Conservation (phyloP, 2,329 filamentous ascomycete genomes). For the Cyclaneusma minus region DNA sequence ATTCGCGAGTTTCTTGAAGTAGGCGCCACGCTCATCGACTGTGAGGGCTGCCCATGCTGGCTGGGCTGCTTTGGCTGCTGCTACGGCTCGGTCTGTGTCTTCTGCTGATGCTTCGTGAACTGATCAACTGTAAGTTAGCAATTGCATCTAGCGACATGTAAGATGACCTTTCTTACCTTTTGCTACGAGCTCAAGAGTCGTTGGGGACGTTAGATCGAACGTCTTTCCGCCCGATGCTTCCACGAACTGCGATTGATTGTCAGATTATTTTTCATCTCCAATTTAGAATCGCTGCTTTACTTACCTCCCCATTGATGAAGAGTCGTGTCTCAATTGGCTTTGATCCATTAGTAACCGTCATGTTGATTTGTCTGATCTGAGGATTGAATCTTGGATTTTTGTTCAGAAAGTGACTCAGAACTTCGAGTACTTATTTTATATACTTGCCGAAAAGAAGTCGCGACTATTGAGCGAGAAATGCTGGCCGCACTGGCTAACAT, state of each 20-base stretch:
- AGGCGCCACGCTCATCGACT: conserved; percentile 16
- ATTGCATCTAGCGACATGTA: not conserved
- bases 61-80: conserved; percentile 21
- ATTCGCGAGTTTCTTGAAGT: conserved; percentile 18
- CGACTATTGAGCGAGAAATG: too few species aligned
- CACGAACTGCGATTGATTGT: conserved; percentile 11
- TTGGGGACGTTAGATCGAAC: conserved; percentile 18
- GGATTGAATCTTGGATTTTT: too few species aligned
- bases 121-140: conserved; percentile 4
- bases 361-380: too few species aligned
- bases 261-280: not conserved
- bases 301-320: conserved; percentile 19
- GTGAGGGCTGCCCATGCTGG: conserved; percentile 22
- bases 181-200: conserved; percentile 14
- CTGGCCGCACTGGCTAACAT: too few species aligned
- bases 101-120: conserved; percentile 18
- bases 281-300: not conserved
- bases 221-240: conserved; percentile 14
- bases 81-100: conserved; percentile 21
- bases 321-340: conserved; percentile 20
- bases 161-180: too few species aligned
- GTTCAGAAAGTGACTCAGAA: too few species aligned
- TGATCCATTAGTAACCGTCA: too few species aligned
- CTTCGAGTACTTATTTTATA: too few species aligned
- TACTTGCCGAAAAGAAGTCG: too few species aligned